Evolutionary conservation across 2,329 filamentous ascomycete genomes (phyloP), one percentile per base, ranked within the genome.

Genomic region (Didymella sp.): DNA sequence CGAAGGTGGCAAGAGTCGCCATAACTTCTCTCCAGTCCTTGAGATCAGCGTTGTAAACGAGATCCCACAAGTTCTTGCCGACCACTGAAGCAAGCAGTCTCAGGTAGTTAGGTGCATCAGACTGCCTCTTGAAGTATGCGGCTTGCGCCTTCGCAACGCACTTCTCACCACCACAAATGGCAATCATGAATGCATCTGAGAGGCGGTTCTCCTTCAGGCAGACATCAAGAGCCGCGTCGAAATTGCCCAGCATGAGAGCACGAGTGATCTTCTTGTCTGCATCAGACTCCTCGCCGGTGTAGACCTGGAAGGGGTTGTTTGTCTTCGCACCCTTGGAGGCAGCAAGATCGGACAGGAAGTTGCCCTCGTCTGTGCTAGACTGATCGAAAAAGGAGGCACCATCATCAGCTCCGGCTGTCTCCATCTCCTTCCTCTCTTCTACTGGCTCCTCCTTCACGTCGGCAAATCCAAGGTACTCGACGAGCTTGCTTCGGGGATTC

Each of bases 131-230:
- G 62, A 99, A 87, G 74, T 99, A 99, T 12, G 92, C 88, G 59
- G 90, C 85, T 77, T 98, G 95, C 5, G 94, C 94, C 80, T 96
- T 97, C 69, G 96, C 92, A 40, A 98, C 89, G 58, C 96, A 89
- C 64, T 92, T 90, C 74, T 96, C 92, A 45, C 94, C 95, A 56
- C 95, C 93, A 70, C 93, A 98, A 69, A 98, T 96, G 43, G 96
- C 95, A 73, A 99, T 94, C 81, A 99, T 92, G 78, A 99, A 96
- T 35, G 95, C 95, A 78, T 99, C 95, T 0, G 95, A 95, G 74
- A 98, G 87, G 50, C 93, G 88, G 63, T 96, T 88, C 76, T 97
- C 92, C 69, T 91, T 88, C 15, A 99, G 80, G 68, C 92, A 96
- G 48, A 96, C 86, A 54, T 96, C 90, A 56, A 96, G 88, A 17